phyloP scores from a whole-genome alignment of 2,329 filamentous ascomycete species.

The Westerdykella ornata region DNA sequence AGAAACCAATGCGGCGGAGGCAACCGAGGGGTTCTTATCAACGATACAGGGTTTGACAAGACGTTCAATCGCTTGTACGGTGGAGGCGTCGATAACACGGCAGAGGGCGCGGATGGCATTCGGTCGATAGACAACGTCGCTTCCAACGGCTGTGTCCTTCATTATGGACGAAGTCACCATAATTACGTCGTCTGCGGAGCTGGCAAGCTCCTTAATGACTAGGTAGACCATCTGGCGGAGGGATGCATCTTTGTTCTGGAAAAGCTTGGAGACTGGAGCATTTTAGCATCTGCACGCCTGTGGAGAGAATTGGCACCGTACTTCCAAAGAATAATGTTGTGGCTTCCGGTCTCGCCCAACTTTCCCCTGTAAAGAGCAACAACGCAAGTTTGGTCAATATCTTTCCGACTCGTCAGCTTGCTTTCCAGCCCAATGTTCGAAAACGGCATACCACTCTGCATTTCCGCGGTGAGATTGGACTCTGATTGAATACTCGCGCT shows the following conservation, averaged over 20 bases:
- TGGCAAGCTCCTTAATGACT: constrained; percentile 93
- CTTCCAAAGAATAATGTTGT: constrained; percentile 96
- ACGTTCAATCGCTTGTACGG: constrained; percentile 94
- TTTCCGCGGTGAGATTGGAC: constrained; percentile 92
- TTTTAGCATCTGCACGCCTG: constrained; percentile 3
- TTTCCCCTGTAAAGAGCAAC: constrained; percentile 92
- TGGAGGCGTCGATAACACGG: constrained; percentile 90
- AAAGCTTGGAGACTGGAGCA: constrained; percentile 69
- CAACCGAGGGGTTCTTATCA: constrained; percentile 96
- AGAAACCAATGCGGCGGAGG: constrained; percentile 89
- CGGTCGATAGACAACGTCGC: constrained; percentile 73
- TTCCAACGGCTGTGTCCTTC: constrained; percentile 97
- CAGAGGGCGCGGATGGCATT: constrained; percentile 95
- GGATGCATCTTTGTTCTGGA: constrained; percentile 98
- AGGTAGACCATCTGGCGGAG: constrained; percentile 98
- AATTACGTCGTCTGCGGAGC: constrained; percentile 95
- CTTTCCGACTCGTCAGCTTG: constrained; percentile 9
- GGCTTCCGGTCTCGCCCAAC: constrained; percentile 93
- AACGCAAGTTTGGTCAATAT: constrained; percentile 89
- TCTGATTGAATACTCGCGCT: constrained; percentile 97
- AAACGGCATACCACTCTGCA: constrained; percentile 69
- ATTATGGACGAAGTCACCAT: constrained; percentile 99
- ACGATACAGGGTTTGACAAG: constrained; percentile 99
- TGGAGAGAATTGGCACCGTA: constrained; percentile 2
- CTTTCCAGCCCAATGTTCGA: neutral